Evolutionary conservation across 1,284 basidiomycete genomes (phyloP), one percentile per base, ranked within the genome.

Genomic region (Ustilago curta): DNA sequence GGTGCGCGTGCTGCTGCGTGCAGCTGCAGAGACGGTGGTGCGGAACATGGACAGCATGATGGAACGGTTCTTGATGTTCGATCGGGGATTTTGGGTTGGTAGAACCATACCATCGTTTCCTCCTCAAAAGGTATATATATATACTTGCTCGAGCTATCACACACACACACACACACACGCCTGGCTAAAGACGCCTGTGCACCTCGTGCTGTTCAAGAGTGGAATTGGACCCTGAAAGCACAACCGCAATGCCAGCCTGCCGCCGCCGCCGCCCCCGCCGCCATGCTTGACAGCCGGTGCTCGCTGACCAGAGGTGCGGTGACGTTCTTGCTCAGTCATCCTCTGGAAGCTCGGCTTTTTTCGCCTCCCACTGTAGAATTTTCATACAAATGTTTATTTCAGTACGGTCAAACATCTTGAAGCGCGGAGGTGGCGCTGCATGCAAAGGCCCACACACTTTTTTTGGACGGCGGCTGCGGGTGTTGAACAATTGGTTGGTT

Each of bases 301-400:
- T 25, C 29, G 21, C 31, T 32, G 42, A 29, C 11, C 11, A 16
- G 4, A 8, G 11, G 29, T 18, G 21, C 29, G 42, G 19, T 66
- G 63, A 66, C 63, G 63, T 66, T 60, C 7, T 23, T 60, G 63
- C 63, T 66, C 63, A 66, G 40, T 66, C 63, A 60, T 11, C n/a
- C n/a, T n/a, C n/a, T n/a, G n/a, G n/a, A n/a, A n/a, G n/a, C n/a
- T n/a, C n/a, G n/a, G n/a, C n/a, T n/a, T n/a, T n/a, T n/a, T n/a
- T n/a, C n/a, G n/a, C n/a, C n/a, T n/a, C n/a, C n/a, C n/a, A n/a
- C n/a, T n/a, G n/a, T n/a, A n/a, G n/a, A n/a, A n/a, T n/a, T n/a
- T n/a, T n/a, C n/a, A n/a, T n/a, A n/a, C n/a, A n/a, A n/a, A n/a
- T n/a, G n/a, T n/a, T n/a, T n/a, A n/a, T n/a, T n/a, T n/a, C n/a